phyloP scores from a whole-genome alignment of 108 stramenopile genomes.

The Conticribra guillardii region DNA sequence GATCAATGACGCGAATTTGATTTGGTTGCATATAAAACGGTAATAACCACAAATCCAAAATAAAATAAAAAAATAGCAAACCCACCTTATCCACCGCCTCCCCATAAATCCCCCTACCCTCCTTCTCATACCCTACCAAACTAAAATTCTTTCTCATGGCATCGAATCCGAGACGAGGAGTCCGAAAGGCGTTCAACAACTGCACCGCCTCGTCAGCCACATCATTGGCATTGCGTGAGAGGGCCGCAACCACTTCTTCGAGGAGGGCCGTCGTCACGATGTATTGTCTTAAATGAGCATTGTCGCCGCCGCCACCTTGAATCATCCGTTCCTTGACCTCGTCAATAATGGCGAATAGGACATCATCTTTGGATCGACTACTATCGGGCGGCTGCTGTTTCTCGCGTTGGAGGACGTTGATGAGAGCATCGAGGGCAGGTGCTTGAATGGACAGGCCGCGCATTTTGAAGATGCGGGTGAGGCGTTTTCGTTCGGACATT shows the following conservation, averaged over 20 bases:
- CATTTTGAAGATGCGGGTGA: constrained; percentile 59
- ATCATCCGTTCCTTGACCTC: constrained; percentile 47
- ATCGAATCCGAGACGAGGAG: constrained; percentile 21
- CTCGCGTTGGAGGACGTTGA: constrained; percentile 53
- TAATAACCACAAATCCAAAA: no score
- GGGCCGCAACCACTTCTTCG: constrained; percentile 54
- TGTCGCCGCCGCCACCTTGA: constrained; percentile 8
- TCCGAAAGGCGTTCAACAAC: constrained; percentile 17
- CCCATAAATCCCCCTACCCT: constrained; percentile 10
- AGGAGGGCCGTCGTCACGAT: constrained; percentile 52
- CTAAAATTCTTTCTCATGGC: constrained; percentile 31
- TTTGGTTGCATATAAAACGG: no score
- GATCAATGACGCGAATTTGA: no score
- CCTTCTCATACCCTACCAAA: constrained; percentile 12
- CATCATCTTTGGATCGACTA: constrained; percentile 7
- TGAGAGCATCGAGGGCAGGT: constrained; percentile 53
- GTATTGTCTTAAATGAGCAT: background rate
- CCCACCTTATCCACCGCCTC: constrained; percentile 41
- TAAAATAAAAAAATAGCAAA: constrained; percentile 1
- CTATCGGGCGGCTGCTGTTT: background rate
- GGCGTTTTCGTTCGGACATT: constrained; percentile 44
- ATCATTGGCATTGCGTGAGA: constrained; percentile 32
- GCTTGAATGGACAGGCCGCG: constrained; percentile 58
- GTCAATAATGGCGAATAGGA: constrained; percentile 40
- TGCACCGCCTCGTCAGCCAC: constrained; percentile 41